phyloP scores from a whole-genome alignment of 306 rosid genomes.

The Arachis stenosperma region DNA sequence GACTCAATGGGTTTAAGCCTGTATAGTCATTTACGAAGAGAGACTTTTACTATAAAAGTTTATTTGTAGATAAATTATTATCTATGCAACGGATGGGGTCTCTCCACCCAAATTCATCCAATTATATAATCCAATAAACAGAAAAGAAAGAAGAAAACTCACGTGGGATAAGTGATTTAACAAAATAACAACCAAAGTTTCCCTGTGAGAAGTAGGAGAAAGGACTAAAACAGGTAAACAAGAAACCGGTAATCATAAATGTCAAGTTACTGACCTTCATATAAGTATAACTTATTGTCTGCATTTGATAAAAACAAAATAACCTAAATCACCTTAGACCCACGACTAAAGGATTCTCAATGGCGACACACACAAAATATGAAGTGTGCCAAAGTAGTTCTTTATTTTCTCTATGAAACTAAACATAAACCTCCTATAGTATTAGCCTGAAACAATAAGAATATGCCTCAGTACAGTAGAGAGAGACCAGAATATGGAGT shows the following conservation, averaged over 20 bases:
- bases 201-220: constrained; percentile 1
- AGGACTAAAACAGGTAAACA: constrained; percentile 3
- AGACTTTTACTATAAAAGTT: too few relatives aligned
- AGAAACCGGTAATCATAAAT: constrained; percentile 10
- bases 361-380: constrained; percentile 24
- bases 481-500: constrained; percentile 22
- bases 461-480: constrained; percentile 31
- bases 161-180: neutral
- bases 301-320: constrained; percentile 15
- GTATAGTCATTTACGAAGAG: too few relatives aligned
- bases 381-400: constrained; percentile 28
- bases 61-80: too few relatives aligned
- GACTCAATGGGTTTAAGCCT: too few relatives aligned
- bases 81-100: too few relatives aligned
- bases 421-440: constrained; percentile 31
- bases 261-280: constrained; percentile 1
- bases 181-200: neutral
- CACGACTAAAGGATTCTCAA: constrained; percentile 42
- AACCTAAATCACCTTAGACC: constrained; percentile 44
- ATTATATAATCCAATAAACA: neutral
- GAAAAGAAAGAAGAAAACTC: neutral
- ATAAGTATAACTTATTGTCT: constrained; percentile 5
- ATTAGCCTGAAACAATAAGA: constrained; percentile 40
- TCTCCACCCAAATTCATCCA: too few relatives aligned
- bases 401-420: constrained; percentile 27